Evolutionary conservation across 2,329 filamentous ascomycete genomes (phyloP), one percentile per base, ranked within the genome.

Genomic region (Calonectria naviculata): DNA sequence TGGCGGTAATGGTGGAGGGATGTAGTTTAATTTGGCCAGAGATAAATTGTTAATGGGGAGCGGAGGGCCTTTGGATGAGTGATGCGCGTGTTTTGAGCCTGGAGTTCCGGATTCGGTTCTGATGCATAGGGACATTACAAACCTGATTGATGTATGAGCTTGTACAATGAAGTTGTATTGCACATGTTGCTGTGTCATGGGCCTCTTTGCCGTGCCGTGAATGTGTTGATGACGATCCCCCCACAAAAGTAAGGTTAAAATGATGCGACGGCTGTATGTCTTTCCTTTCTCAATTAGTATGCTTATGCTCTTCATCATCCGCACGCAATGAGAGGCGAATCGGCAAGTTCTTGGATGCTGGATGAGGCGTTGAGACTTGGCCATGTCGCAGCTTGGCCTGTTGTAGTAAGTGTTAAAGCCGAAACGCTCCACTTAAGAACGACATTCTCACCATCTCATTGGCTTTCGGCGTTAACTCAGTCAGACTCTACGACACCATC

Each of bases 1-100:
- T 79, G 79, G 75, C 79, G 81, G 78, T 84, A 73, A 82, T 24
- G 19, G 41, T 26, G 28, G 7, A 36, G n/a, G n/a, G 15, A 46
- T 42, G n/a, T 47, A 26, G 15, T 38, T 4, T 58, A 58, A 28
- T 38, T 31, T 34, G 21, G 58, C 52, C 67, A 52, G 29, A 56
- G 52, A 56, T 34, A 76, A 66, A 67, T 73, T 76, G 73, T 69
- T 64, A 71, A 69, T 56, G 38, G 68, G 24, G 34, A 34, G 38
- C 49, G 75, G 29, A 38, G 52, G 52, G 75, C 67, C 56, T 73
- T 61, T 76, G 73, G 70, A 76, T 77, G 71, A 66, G 65, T 69
- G 64, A 69, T 75, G 72, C 41, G 49, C 41, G 36, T 77, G 69
- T 72, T 77, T 73, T 77, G 62, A 72, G 67, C 70, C 70, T 70